Evolutionary conservation across 345 rosid species (phyloP), one percentile per base, ranked within the genome.

Genomic region (Populus euphratica): DNA sequence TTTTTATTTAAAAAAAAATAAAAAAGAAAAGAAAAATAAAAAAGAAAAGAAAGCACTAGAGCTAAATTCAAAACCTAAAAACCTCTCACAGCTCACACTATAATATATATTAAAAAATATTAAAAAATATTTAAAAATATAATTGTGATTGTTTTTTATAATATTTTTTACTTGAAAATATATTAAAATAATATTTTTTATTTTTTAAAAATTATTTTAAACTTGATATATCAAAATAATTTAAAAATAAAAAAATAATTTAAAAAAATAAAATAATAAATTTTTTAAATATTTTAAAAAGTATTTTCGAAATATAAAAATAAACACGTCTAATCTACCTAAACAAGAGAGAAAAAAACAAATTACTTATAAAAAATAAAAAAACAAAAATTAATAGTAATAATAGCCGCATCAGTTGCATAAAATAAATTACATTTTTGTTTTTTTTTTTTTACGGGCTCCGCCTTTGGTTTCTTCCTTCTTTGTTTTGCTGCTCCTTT

Each of bases 401-500:
- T n/a, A 47, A 20, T 16, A 36, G 38, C 11, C 54, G 64, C 31
- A 27, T 10, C 1, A 27, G 23, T 17, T 41, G 31, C n/a, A 54
- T 33, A 56, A 9, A 43, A 68, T 9, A 61, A 61, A 36, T 16
- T 38, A 21, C 39, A 27, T 74, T 21, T 66, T 75, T 79, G n/a
- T n/a, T n/a, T 25, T 25, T 25, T 25, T 25, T 80, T 67, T 44
- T 20, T 73, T 76, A 74, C 80, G 64, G 79, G 85, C 79, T 64
- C 68, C 78, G 56, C 77, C 69, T 77, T 78, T 23, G 75, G 79
- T 81, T 69, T 77, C 82, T 76, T 77, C 66, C 29, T 56, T 47
- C 35, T 68, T 52, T n/a, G 77, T 63, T 35, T 33, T 50, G 86
- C 86, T 86, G 83, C 85, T 83, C 82, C 82, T 85, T 54, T 78